These are phyloP conservation scores for Fusarium musae DNA, from an alignment of 2,329 filamentous ascomycete genomes.

Conservation along the genomic window DNA sequence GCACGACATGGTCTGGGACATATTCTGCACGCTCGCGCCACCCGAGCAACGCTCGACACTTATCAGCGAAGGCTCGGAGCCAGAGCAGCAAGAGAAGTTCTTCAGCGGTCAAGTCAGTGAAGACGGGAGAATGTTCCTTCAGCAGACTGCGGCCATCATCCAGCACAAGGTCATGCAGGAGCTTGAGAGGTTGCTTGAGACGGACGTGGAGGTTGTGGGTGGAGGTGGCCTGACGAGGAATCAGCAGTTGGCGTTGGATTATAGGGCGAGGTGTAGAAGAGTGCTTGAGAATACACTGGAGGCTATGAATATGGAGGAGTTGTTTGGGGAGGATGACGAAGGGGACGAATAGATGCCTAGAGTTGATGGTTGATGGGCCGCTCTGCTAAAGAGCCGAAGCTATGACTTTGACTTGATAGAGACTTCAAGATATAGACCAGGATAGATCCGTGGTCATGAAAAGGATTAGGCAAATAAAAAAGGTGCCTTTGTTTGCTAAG, in stretches of 20 bases:
- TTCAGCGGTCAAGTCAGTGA: slow-evolving; percentile 47
- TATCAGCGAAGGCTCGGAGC: slow-evolving; percentile 46
- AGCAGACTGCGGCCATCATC: slow-evolving; percentile 54
- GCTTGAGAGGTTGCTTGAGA: slow-evolving; percentile 59
- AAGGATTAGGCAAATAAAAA: not conserved
- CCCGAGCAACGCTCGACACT: slow-evolving; percentile 46
- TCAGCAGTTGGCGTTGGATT: slow-evolving; percentile 61
- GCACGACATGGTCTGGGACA: slow-evolving; percentile 63
- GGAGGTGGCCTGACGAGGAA: slow-evolving; percentile 56
- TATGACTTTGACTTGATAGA: not conserved
- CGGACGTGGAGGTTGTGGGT: slow-evolving; percentile 57
- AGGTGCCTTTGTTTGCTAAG: not conserved
- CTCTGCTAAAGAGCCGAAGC: not conserved
- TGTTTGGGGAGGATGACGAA: slow-evolving; percentile 40
- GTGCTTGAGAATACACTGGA: slow-evolving; percentile 60
- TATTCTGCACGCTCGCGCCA: slow-evolving; percentile 55
- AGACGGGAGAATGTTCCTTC: slow-evolving; percentile 45
- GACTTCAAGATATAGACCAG: not conserved
- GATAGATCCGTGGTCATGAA: not conserved
- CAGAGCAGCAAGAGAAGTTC: slow-evolving; percentile 42
- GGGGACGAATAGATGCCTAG: slow-evolving; percentile 12
- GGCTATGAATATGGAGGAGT: slow-evolving; percentile 49
- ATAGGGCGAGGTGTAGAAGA: slow-evolving; percentile 59
- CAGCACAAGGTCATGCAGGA: slow-evolving; percentile 56
- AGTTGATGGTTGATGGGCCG: not conserved